phyloP scores from a whole-genome alignment of 1,284 basidiomycete species.

The Mycena citricolor region DNA sequence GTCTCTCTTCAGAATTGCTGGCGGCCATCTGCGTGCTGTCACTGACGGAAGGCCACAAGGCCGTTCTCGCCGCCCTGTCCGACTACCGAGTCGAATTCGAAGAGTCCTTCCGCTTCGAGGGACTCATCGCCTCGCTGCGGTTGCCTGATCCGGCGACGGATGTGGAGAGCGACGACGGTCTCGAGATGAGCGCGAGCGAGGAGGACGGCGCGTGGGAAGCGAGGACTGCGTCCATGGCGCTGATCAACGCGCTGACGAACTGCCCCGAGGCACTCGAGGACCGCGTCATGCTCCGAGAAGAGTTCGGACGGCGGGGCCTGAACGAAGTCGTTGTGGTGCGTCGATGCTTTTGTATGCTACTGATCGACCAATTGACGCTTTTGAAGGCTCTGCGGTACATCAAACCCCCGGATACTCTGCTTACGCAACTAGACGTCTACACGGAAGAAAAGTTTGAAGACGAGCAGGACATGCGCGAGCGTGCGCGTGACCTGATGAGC shows the following conservation, averaged over 20 bases:
- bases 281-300: conserved; percentile 75
- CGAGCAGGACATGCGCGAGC: conserved; percentile 78
- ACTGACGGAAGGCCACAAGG: conserved; percentile 66
- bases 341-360: conserved; percentile 20
- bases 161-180: conserved; percentile 4
- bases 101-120: conserved; percentile 81
- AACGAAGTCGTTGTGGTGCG: conserved; percentile 82
- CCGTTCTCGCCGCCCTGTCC: conserved; percentile 76
- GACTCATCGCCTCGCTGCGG: conserved; percentile 65
- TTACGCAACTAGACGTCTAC: conserved; percentile 79
- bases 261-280: conserved; percentile 79
- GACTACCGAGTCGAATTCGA: conserved; percentile 74
- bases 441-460: conserved; percentile 89
- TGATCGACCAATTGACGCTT: conserved; percentile 1
- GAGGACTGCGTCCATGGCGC: conserved; percentile 70
- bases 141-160: conserved; percentile 28
- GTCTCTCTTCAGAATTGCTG: conserved; percentile 75
- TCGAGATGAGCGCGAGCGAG: conserved; percentile 35
- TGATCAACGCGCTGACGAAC: conserved; percentile 81
- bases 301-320: conserved; percentile 77
- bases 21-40: conserved; percentile 83
- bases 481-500: conserved; percentile 46
- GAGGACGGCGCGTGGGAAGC: conserved; percentile 82
- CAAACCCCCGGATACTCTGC: conserved; percentile 70
- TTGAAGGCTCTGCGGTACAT: conserved; percentile 70